phyloP scores from a whole-genome alignment of 257 asterid genomes.

The Nicotiana tomentosiformis region DNA sequence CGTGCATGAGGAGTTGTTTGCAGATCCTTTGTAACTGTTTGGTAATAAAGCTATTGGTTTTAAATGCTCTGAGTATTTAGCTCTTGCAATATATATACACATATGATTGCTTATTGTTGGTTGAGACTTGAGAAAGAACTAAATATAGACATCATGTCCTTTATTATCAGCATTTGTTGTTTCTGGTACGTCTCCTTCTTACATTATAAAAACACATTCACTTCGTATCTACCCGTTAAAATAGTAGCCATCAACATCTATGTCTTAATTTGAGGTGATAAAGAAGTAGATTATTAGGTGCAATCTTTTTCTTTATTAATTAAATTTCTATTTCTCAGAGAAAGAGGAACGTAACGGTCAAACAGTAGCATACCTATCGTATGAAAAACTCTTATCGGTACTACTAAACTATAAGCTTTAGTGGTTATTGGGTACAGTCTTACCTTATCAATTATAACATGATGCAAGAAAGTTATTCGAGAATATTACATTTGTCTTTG shows the following conservation, averaged over 20 bases:
- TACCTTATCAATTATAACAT: too few relatives aligned
- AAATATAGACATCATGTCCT: slow-evolving; percentile 7
- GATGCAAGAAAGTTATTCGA: too few relatives aligned
- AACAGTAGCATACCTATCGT: too few relatives aligned
- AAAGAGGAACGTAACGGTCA: too few relatives aligned
- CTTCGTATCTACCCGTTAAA: slow-evolving; percentile 17
- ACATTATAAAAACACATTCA: neutral
- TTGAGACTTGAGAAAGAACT: slow-evolving; percentile 16
- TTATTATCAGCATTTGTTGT: slow-evolving; percentile 27
- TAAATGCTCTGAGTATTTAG: neutral
- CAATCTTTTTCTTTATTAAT: too few relatives aligned
- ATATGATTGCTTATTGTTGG: slow-evolving; percentile 11
- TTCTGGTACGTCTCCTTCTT: slow-evolving; percentile 13
- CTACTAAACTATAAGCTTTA: too few relatives aligned
- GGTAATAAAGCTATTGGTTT: neutral
- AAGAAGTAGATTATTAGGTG: neutral
- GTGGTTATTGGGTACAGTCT: too few relatives aligned
- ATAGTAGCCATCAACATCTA: slow-evolving; percentile 23
- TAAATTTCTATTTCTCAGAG: too few relatives aligned
- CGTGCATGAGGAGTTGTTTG: slow-evolving; percentile 19
- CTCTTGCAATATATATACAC: neutral
- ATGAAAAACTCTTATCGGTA: too few relatives aligned
- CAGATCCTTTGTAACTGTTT: neutral
- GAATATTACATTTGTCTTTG: too few relatives aligned
- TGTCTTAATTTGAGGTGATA: slow-evolving; percentile 2